Percentiles rank a stretch among this genome's conserved stretches.
phyloP scores from a whole-genome alignment of 306 rosid genomes.

The Rosa lucieae region DNA sequence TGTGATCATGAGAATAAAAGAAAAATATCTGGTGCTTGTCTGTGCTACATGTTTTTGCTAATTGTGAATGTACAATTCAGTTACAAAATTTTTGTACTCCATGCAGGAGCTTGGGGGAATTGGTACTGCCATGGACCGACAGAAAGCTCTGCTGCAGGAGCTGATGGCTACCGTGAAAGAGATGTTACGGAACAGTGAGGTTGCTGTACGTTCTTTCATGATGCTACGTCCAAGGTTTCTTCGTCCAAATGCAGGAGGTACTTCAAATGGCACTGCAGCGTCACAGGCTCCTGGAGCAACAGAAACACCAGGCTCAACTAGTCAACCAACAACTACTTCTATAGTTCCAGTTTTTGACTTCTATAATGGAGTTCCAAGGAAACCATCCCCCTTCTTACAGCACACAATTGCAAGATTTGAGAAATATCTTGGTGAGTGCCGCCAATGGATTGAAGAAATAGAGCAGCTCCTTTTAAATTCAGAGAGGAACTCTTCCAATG shows the following conservation, averaged over 20 bases:
- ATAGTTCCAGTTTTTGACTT: constrained; percentile 88
- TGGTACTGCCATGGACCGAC: constrained; percentile 78
- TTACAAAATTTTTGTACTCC: constrained; percentile 23
- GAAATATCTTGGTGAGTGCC: constrained; percentile 76
- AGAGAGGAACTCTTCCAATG: constrained; percentile 56
- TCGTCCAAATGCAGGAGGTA: constrained; percentile 68
- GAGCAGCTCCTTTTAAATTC: constrained; percentile 83
- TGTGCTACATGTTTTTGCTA: constrained; percentile 10
- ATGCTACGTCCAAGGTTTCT: constrained; percentile 81
- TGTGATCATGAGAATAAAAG: neutral
- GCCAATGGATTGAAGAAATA: constrained; percentile 90
- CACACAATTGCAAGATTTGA: constrained; percentile 89
- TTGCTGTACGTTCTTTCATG: constrained; percentile 94
- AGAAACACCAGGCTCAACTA: constrained; percentile 39
- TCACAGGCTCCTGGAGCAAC: constrained; percentile 63
- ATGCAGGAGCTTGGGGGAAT: constrained; percentile 94
- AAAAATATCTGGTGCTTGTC: neutral
- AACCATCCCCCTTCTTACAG: constrained; percentile 89
- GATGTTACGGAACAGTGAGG: constrained; percentile 85
- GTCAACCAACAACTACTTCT: constrained; percentile 63
- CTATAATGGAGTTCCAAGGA: constrained; percentile 88
- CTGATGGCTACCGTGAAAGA: constrained; percentile 73
- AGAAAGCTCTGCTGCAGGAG: constrained; percentile 68
- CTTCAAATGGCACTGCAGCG: constrained; percentile 67
- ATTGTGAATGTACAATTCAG: constrained; percentile 6